Percentiles rank a stretch among this genome's conserved stretches.
These are phyloP conservation scores for Eragrostis nindensis DNA, from an alignment of 176 grass and related monocot genomes.

Conservation along the genomic window DNA sequence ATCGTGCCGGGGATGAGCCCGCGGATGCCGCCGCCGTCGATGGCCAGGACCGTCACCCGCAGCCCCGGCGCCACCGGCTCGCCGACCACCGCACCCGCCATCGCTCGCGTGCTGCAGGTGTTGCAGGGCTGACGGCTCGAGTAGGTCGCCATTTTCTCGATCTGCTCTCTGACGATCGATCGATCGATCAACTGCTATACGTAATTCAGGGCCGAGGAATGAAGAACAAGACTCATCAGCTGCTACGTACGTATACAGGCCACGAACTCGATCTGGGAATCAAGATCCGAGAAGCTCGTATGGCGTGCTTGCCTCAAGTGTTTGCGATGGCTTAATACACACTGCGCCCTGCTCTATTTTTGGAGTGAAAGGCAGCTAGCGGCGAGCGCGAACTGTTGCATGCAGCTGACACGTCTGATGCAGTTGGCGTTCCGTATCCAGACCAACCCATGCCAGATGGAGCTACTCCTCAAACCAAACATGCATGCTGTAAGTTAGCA, in stretches of 20 bases:
- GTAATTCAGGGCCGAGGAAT: not conserved
- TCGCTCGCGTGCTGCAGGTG: slow-evolving; percentile 11
- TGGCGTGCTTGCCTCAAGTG: not conserved
- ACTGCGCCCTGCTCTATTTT: not conserved
- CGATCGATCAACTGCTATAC: not conserved
- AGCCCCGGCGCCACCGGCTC: slow-evolving; percentile 28
- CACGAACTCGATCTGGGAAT: not conserved
- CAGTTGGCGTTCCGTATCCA: too few species aligned
- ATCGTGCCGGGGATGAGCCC: slow-evolving; percentile 54
- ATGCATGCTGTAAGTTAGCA: too few species aligned
- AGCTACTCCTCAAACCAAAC: too few species aligned
- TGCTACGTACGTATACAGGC: not conserved
- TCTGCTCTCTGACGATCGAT: too few species aligned
- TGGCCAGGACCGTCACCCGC: slow-evolving; percentile 49
- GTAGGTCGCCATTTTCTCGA: slow-evolving; percentile 21
- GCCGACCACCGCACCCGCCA: slow-evolving; percentile 31
- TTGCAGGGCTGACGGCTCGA: slow-evolving; percentile 1
- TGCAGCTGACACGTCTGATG: too few species aligned
- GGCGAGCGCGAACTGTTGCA: too few species aligned
- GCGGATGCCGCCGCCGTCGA: slow-evolving; percentile 59
- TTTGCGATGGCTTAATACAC: not conserved
- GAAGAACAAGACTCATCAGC: not conserved
- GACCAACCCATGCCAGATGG: too few species aligned
- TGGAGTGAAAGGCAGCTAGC: not conserved
- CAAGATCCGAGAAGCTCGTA: slow-evolving; percentile 17